phyloP scores from a whole-genome alignment of 495 filamentous ascomycete genomes.

The Penicillium longicatenatum region DNA sequence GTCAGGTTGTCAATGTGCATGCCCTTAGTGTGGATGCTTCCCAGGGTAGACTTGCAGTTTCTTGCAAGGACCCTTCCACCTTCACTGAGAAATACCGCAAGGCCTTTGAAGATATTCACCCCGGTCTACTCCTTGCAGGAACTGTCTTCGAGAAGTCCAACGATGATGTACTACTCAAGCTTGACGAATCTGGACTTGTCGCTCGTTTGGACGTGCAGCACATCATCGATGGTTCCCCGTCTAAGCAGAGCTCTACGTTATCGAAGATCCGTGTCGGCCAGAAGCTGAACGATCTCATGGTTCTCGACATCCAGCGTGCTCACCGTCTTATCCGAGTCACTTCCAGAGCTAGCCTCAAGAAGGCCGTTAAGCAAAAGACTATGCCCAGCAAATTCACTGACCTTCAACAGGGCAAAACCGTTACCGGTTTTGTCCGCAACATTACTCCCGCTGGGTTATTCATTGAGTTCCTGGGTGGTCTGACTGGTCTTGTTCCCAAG shows the following conservation, averaged over 20 bases:
- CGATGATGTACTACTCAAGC: slow-evolving; percentile 75
- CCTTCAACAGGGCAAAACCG: slow-evolving; percentile 63
- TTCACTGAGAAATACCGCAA: slow-evolving; percentile 75
- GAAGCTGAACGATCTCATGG: slow-evolving; percentile 75
- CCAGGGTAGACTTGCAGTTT: slow-evolving; percentile 74
- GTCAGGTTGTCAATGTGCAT: slow-evolving; percentile 88
- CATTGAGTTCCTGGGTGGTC: slow-evolving; percentile 75
- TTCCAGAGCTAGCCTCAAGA: slow-evolving; percentile 78
- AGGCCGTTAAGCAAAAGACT: slow-evolving; percentile 64
- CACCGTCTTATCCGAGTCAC: slow-evolving; percentile 73
- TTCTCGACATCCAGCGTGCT: slow-evolving; percentile 75
- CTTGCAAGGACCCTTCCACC: slow-evolving; percentile 83
- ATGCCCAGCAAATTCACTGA: slow-evolving; percentile 69
- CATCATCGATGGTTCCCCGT: slow-evolving; percentile 75
- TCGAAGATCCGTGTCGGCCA: slow-evolving; percentile 82
- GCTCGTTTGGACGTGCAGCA: slow-evolving; percentile 75
- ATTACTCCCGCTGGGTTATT: slow-evolving; percentile 78
- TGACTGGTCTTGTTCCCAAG: slow-evolving; percentile 78
- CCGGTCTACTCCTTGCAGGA: slow-evolving; percentile 72
- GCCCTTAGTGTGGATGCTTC: slow-evolving; percentile 75
- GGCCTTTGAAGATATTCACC: slow-evolving; percentile 68
- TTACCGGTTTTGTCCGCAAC: slow-evolving; percentile 83
- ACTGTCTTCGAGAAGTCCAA: slow-evolving; percentile 83
- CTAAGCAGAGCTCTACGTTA: slow-evolving; percentile 71
- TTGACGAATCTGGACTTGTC: slow-evolving; percentile 69